phyloP scores from a whole-genome alignment of 2,329 filamentous ascomycete species.

The Aspergillus novoparasiticus region DNA sequence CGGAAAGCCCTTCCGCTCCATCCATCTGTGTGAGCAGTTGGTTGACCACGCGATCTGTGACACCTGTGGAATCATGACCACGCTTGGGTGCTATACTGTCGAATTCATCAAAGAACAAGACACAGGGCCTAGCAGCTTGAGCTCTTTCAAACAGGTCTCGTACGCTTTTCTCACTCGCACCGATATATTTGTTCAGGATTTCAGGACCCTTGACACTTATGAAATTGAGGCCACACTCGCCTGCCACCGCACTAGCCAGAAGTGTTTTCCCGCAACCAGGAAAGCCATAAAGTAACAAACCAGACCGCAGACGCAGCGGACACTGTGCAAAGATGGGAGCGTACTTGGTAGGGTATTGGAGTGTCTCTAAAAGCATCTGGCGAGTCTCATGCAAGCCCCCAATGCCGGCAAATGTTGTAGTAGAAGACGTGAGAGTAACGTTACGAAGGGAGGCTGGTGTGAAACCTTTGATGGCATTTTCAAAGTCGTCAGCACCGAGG shows the following conservation, averaged over 20 bases:
- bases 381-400: constrained; percentile 85
- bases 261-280: constrained; percentile 97
- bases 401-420: constrained; percentile 88
- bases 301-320: constrained; percentile 89
- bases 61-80: constrained; percentile 94
- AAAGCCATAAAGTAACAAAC: constrained; percentile 89
- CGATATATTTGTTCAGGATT: constrained; percentile 98
- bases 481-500: constrained; percentile 76
- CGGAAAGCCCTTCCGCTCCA: constrained; percentile 89
- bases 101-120: constrained; percentile 98
- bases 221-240: constrained; percentile 96
- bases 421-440: constrained; percentile 89
- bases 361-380: constrained; percentile 87
- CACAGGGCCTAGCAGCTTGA: constrained; percentile 82
- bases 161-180: constrained; percentile 93
- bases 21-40: constrained; percentile 99
- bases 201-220: constrained; percentile 98
- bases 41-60: constrained; percentile 98
- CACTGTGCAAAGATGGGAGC: constrained; percentile 97
- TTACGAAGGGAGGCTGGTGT: constrained; percentile 93
- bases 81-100: constrained; percentile 96
- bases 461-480: constrained; percentile 83
- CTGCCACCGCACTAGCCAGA: constrained; percentile 92
- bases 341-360: constrained; percentile 97
- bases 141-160: constrained; percentile 94